These are phyloP conservation scores for Melampsora larici-populina DNA, from an alignment of 1,284 basidiomycete species.

Conservation along the genomic window DNA sequence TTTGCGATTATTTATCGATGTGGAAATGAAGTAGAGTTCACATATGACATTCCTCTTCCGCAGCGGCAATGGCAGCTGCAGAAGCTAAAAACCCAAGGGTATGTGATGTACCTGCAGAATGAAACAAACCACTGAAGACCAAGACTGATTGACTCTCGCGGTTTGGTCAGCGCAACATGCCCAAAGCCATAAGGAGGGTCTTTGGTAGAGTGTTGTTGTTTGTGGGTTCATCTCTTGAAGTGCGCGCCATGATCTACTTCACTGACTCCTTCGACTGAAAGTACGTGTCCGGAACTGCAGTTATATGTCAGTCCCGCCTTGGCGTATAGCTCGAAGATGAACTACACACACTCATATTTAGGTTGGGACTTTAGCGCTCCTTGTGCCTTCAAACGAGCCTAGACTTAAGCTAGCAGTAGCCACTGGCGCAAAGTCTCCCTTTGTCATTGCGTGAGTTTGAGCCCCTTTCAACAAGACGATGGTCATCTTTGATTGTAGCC, in stretches of 20 bases:
- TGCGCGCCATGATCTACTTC: conserved; percentile 49
- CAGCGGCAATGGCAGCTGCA: conserved; percentile 51
- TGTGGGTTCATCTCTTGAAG: neutral
- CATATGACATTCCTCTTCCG: neutral
- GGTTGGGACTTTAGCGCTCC: conserved; percentile 62
- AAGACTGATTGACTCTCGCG: neutral
- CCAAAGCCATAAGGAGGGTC: conserved; percentile 58
- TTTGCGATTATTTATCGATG: neutral
- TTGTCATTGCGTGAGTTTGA: conserved; percentile 62
- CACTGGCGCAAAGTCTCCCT: conserved; percentile 72
- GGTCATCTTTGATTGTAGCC: neutral
- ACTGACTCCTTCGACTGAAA: conserved; percentile 49
- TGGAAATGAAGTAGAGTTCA: neutral
- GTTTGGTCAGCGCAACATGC: conserved; percentile 47
- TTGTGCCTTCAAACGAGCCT: conserved; percentile 67
- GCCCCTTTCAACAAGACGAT: neutral
- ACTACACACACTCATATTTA: conserved; percentile 45
- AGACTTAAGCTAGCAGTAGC: conserved; percentile 61
- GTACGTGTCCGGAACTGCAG: conserved; percentile 32
- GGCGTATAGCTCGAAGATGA: neutral
- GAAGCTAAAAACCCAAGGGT: conserved; percentile 53
- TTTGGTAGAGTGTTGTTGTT: conserved; percentile 65
- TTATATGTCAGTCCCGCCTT: conserved; percentile 28
- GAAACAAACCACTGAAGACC: neutral
- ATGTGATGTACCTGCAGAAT: neutral